Percentiles rank a stretch among this genome's conserved stretches.
Evolutionary conservation across 2,329 filamentous ascomycete species (phyloP).

Genomic region (Nannizziopsis arthrosporioides): DNA sequence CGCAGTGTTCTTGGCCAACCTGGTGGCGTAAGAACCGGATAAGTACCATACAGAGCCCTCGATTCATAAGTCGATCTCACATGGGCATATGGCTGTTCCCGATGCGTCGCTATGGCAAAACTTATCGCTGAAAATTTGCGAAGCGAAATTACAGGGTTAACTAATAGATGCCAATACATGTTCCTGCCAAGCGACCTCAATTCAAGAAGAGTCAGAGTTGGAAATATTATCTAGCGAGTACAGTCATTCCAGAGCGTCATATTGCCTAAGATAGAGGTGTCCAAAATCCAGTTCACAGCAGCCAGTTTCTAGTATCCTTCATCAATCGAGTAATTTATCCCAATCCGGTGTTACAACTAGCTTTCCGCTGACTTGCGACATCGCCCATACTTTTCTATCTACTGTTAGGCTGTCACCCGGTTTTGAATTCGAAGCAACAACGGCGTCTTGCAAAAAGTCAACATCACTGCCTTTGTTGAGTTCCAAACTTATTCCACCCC

Average conservation of each 20-base stretch:
- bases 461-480: conserved; percentile 46
- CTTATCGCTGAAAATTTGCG: not conserved
- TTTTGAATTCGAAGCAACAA: conserved; percentile 30
- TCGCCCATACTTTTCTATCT: conserved; percentile 40
- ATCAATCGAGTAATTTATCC: conserved; percentile 37
- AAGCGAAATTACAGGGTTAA: no score
- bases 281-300: no score
- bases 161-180: no score
- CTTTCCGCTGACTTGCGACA: conserved; percentile 53
- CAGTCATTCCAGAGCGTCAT: no score
- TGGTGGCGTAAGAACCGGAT: not conserved
- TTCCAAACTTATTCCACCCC: conserved; percentile 50
- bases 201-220: no score
- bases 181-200: no score
- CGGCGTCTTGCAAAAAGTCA: conserved; percentile 50
- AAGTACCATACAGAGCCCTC: not conserved
- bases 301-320: no score
- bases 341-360: conserved; percentile 54
- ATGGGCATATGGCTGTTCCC: not conserved
- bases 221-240: no score
- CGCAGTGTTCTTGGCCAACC: not conserved
- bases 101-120: not conserved
- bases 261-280: no score
- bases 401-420: conserved; percentile 21
- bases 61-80: not conserved